Percentiles rank a stretch among this genome's conserved stretches.
Conservation (phyloP, 805 yeast species). For the Pichia kluyveri region DNA sequence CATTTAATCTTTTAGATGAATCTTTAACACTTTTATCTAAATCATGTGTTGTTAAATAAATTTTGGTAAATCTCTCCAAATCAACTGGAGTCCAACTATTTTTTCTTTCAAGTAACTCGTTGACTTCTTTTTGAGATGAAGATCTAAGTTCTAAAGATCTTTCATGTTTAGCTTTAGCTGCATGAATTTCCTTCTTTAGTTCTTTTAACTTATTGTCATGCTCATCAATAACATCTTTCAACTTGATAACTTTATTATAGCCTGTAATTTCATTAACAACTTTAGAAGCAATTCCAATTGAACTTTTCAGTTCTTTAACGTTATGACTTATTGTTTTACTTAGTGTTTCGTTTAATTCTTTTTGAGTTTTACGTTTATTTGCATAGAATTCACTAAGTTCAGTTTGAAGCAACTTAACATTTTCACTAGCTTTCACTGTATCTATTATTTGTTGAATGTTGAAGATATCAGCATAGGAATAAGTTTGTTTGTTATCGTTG, state of each 20-base stretch:
- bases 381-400: conserved; percentile 24
- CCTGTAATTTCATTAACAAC: conserved; percentile 89
- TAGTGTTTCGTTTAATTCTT: conserved; percentile 28
- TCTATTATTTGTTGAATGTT: conserved; percentile 16
- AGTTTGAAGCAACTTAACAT: conserved; percentile 23
- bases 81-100: conserved; percentile 73
- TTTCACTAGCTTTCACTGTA: conserved; percentile 24
- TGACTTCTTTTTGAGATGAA: conserved; percentile 72
- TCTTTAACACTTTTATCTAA: conserved; percentile 53
- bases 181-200: conserved; percentile 39
- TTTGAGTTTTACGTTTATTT: conserved; percentile 13
- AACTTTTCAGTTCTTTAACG: conserved; percentile 46
- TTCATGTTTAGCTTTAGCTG: conserved; percentile 42
- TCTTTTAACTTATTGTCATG: conserved; percentile 43
- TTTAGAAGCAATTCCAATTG: conserved; percentile 51
- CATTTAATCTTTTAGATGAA: conserved; percentile 38
- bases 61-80: conserved; percentile 71
- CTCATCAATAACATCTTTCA: conserved; percentile 52
- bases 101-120: conserved; percentile 79
- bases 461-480: conserved; percentile 3
- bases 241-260: conserved; percentile 65
- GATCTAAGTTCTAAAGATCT: conserved; percentile 58
- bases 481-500: neutral
- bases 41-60: conserved; percentile 74
- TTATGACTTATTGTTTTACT: conserved; percentile 38